phyloP scores from a whole-genome alignment of 2,329 filamentous ascomycete species.

The Sporothrix brunneoviolacea region DNA sequence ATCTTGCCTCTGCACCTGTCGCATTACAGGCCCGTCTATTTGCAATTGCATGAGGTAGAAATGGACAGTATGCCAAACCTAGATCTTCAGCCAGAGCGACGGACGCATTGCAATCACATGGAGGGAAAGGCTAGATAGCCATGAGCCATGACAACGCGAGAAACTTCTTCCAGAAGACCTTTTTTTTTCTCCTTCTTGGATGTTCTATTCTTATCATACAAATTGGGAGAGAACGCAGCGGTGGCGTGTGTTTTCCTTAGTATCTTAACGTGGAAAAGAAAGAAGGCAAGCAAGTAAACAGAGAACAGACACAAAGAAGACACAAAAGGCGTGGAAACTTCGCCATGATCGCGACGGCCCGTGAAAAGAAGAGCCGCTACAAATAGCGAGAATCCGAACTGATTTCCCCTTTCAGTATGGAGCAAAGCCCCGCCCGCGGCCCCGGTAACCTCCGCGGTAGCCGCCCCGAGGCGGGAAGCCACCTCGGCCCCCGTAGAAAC shows the following conservation, averaged over 20 bases:
- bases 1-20: no score
- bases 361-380: no score
- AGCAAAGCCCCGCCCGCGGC: conserved; percentile 50
- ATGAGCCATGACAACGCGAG: no score
- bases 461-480: conserved; percentile 46
- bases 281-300: no score
- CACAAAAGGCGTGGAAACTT: neutral
- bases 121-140: no score
- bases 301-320: neutral
- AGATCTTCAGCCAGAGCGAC: no score
- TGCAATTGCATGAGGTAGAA: no score
- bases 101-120: no score
- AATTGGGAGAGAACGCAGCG: neutral
- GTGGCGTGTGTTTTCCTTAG: neutral
- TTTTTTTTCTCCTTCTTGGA: neutral
- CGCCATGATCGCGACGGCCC: no score
- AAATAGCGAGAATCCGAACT: no score
- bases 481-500: conserved; percentile 45
- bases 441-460: conserved; percentile 58
- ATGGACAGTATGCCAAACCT: no score
- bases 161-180: neutral
- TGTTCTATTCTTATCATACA: conserved; percentile 6
- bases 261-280: neutral
- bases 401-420: neutral
- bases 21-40: no score